These are phyloP conservation scores for Diaporthe aspalathi DNA, from an alignment of 2,329 filamentous ascomycete species.

Conservation along the genomic window DNA sequence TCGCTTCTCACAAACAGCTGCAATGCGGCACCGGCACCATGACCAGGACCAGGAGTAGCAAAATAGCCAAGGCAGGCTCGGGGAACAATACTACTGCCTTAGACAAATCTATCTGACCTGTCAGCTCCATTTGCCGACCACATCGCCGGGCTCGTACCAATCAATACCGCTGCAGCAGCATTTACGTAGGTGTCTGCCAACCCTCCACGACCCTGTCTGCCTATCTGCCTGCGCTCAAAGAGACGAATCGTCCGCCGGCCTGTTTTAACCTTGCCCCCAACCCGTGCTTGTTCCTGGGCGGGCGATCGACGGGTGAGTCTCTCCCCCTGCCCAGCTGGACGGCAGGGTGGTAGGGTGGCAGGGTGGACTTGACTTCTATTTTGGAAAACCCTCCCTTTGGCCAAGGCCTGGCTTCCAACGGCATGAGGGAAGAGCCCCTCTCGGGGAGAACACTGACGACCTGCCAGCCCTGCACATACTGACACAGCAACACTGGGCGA, in stretches of 20 bases:
- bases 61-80: not conserved
- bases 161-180: not conserved
- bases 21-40: not conserved
- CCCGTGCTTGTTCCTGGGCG: not conserved
- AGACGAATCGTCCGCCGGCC: not conserved
- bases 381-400: conserved; percentile 1
- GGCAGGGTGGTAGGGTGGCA: not conserved
- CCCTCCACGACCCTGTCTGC: not conserved
- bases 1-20: not conserved
- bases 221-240: not conserved
- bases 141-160: not conserved
- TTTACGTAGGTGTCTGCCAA: not conserved
- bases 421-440: not conserved
- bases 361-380: conserved; percentile 17
- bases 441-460: not conserved
- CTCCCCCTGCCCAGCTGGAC: conserved; percentile 11
- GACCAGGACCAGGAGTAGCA: not conserved
- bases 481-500: not conserved
- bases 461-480: no score
- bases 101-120: not conserved
- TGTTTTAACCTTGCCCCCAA: conserved; percentile 27
- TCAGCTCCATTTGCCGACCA: conserved; percentile 3
- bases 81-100: not conserved
- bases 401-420: not conserved
- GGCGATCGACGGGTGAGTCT: conserved; percentile 7